Percentiles rank a stretch among this genome's conserved stretches.
phyloP scores from a whole-genome alignment of 768 basidiomycete species.

The Chalciporus chontae region DNA sequence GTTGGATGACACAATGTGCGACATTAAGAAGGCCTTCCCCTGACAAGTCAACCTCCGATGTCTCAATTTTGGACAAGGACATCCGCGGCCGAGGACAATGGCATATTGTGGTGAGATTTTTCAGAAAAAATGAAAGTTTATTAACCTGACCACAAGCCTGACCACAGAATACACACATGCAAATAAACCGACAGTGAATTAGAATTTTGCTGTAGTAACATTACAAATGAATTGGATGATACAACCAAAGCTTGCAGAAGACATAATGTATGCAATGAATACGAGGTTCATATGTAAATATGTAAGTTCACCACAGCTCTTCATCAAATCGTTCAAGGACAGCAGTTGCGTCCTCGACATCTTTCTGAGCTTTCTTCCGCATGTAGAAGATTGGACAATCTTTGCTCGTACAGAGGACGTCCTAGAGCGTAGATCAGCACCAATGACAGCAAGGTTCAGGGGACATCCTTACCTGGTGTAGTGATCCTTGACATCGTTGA shows the following conservation, averaged over 20 bases:
- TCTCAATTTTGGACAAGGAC: slow-evolving; percentile 13
- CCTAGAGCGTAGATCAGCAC: slow-evolving; percentile 42
- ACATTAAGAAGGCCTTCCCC: slow-evolving; percentile 17
- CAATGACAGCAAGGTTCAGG: not conserved
- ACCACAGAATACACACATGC: slow-evolving; percentile 1
- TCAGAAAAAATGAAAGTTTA: not conserved
- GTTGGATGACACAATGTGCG: slow-evolving; percentile 23
- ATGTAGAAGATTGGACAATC: slow-evolving; percentile 99
- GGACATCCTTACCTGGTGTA: slow-evolving; percentile 68
- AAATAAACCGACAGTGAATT: slow-evolving; percentile 10
- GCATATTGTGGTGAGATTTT: not conserved
- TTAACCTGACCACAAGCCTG: not conserved
- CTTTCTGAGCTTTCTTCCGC: slow-evolving; percentile 97
- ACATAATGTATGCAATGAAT: not conserved
- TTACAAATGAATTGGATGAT: not conserved
- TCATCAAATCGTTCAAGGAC: slow-evolving; percentile 82
- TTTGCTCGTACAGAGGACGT: slow-evolving; percentile 93
- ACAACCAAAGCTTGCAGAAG: not conserved
- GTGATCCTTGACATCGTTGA: slow-evolving; percentile 96
- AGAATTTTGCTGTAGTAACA: not conserved
- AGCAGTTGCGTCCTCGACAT: slow-evolving; percentile 81
- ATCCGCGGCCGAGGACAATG: slow-evolving; percentile 1
- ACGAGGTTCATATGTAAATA: not conserved
- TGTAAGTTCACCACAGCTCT: slow-evolving; percentile 56
- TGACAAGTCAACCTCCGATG: slow-evolving; percentile 19